Base-by-base conservation (phyloP, 2,329 filamentous ascomycete genomes). In the Colletotrichum costaricense region DNA sequence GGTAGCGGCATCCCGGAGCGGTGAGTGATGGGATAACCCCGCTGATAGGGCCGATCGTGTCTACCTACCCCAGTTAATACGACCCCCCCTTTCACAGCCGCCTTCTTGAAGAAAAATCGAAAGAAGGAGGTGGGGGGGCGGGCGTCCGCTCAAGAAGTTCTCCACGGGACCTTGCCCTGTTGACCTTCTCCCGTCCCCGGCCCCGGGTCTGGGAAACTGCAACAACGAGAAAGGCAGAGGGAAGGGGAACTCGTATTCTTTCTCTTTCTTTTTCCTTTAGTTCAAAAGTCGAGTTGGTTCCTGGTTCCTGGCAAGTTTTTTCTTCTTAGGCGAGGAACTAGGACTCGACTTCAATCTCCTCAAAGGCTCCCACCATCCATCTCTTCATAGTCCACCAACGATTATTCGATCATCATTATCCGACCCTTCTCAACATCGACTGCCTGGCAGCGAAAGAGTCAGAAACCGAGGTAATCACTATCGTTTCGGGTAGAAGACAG, bases 31-130 rank as follows among this genome's bases (percentile, higher is more conserved):
- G 56, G 49, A 55, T 55, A 49, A 52, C 67, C 67, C 67, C 60
- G 71, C 67, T n/a, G 71, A 73, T 73, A 73, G 67, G 71, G 67
- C 71, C 71, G 67, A 73, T 66, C 7, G 49, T n/a, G 42, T 19
- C 42, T 9, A 66, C 42, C 42, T 9, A 66, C 71, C 67, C 67
- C 71, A 73, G 71, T 73, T 42, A 49, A 73, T 71, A 71, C 60
- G 56, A 71, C 67, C 60, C 60, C 67, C 42, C 22, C 9, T 52
- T 52, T 24, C 63, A 56, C 52, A 57, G 16, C 49, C 57, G 16
- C 49, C 57, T 60, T 38, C 33, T 22, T 38, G 19, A n/a, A 38
- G 55, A 46, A 58, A 59, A 59, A 59, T 54, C 59, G 52, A 62
- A 42, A 42, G 66, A 38, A 64, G 14, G 16, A 64, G 46, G 8